Evolutionary conservation across 768 basidiomycete genomes (phyloP), one percentile per base, ranked within the genome.

Genomic region (Austroboletus eburneus): DNA sequence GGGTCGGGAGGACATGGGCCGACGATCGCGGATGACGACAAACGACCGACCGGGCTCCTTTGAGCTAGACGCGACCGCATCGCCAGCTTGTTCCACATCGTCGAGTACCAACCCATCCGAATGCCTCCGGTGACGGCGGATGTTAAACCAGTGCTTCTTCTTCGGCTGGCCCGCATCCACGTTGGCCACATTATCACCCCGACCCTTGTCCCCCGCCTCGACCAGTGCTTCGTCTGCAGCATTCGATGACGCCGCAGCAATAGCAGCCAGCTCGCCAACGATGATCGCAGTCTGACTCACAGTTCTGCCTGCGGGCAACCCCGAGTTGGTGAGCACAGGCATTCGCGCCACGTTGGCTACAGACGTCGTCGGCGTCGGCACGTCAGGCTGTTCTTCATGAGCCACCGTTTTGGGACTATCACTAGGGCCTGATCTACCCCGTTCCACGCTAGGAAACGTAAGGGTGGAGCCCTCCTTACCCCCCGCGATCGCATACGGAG

Each of bases 281-380:
- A 92, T 80, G 48, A 92, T 79, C 2, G 90, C 90, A 3, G 83
- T 85, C 62, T 92, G 90, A 25, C 88, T 91, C 69, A 83, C 81
- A 17, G 82, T 88, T 38, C 90, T 80, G 12, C 87, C 85, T 4
- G 77, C 73, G 0, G 85, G 83, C 16, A 73, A 52, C 54, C 59
- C 59, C 23, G 63, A 47, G 9, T 51, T 52, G 10, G 65, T 50
- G 16, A 69, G 56, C 30, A 70, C 65, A 27, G 67, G 69, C 39
- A 69, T 65, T 37, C 72, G 71, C 22, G 72, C 74, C 17, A 74
- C 73, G 42, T 70, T 76, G 14, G 75, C 64, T 33, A 72, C 64
- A 6, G 72, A 78, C 39, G 83, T 59, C 5, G 79, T 77, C 9
- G 76, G 73, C 9, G 80, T 75, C 7, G 74, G 74, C 13, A 70